phyloP scores from a whole-genome alignment of 176 grass and related monocot species.

The Leersia perrieri region DNA sequence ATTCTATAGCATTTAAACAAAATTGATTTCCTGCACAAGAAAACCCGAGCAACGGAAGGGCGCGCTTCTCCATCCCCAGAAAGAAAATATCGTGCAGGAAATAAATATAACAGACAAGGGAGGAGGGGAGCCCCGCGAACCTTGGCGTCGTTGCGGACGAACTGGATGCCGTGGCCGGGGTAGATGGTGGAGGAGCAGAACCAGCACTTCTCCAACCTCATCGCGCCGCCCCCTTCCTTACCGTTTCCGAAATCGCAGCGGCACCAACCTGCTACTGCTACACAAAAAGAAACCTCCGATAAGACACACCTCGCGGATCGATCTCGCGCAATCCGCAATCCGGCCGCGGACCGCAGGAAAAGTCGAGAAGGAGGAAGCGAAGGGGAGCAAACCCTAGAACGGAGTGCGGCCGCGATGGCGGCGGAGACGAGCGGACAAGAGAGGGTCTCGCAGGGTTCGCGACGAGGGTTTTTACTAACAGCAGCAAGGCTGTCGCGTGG shows the following conservation, averaged over 20 bases:
- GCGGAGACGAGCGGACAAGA: too few relatives aligned
- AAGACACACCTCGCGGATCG: neutral
- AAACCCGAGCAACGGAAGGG: neutral
- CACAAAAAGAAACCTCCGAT: neutral
- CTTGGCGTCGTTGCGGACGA: conserved; percentile 96
- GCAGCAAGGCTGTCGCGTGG: too few relatives aligned
- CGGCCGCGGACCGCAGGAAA: neutral
- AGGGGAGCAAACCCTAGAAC: neutral
- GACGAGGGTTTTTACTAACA: too few relatives aligned
- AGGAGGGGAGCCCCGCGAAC: conserved; percentile 5
- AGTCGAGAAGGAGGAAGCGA: neutral
- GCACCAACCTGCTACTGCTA: neutral
- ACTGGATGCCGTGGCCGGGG: conserved; percentile 91
- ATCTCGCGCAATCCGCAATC: neutral
- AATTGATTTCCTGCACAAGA: neutral
- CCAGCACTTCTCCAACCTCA: conserved; percentile 99
- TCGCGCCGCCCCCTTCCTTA: conserved; percentile 38
- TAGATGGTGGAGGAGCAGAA: conserved; percentile 97
- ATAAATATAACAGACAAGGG: neutral
- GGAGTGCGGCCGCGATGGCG: neutral
- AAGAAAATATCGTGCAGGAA: neutral
- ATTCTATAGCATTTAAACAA: too few relatives aligned
- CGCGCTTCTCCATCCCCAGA: neutral
- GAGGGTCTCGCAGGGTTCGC: too few relatives aligned
- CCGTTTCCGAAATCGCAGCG: neutral